These are phyloP conservation scores for Populus hybrid DNA, from an alignment of 441 rosid species.

Conservation along the genomic window DNA sequence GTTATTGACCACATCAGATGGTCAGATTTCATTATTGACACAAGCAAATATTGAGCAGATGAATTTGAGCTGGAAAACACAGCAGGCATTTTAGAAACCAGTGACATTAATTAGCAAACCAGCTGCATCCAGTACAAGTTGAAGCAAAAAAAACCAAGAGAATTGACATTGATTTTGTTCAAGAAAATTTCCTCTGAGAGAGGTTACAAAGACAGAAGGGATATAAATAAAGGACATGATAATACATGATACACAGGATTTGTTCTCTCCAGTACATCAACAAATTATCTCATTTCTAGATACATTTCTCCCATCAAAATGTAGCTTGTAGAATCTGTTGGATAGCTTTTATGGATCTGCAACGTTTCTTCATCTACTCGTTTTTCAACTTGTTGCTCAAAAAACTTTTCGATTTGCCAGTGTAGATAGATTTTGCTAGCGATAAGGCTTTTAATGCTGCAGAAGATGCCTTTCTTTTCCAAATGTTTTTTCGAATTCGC, in stretches of 20 bases:
- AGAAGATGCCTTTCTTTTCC: slow-evolving; percentile 18
- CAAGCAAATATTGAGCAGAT: background rate
- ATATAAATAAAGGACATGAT: background rate
- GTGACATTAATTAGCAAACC: background rate
- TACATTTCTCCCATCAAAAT: slow-evolving; percentile 1
- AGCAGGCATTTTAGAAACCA: no score
- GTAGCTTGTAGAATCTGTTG: background rate
- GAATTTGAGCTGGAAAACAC: background rate
- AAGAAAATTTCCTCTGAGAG: slow-evolving; percentile 4
- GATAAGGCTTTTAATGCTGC: slow-evolving; percentile 20
- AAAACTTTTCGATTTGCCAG: slow-evolving; percentile 22
- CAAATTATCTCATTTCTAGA: background rate
- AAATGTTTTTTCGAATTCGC: slow-evolving; percentile 18
- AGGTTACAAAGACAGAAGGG: background rate
- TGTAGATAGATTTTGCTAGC: slow-evolving; percentile 17
- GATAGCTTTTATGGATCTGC: background rate
- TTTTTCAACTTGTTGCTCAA: slow-evolving; percentile 4
- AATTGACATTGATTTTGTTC: slow-evolving; percentile 1
- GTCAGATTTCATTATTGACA: no score
- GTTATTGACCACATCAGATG: no score
- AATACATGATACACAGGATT: background rate
- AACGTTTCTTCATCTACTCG: slow-evolving; percentile 3
- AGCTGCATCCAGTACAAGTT: background rate
- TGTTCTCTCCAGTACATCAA: slow-evolving; percentile 3
- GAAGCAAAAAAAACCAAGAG: background rate